Evolutionary conservation across 2,329 filamentous ascomycete genomes (phyloP).

Genomic region (Penicillium polonicum): DNA sequence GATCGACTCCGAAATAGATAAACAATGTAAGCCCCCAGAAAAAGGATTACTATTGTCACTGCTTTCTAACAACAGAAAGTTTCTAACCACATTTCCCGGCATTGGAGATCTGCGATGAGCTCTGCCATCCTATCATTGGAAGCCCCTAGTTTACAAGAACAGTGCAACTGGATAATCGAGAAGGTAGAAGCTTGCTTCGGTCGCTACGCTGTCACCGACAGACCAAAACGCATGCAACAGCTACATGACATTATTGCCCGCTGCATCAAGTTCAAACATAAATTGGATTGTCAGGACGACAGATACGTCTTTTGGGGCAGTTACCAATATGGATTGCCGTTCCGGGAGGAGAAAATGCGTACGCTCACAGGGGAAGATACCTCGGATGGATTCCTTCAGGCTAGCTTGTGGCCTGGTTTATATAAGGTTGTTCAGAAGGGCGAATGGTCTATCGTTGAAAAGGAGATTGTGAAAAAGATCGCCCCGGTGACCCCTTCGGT

Average conservation of each 20-base stretch:
- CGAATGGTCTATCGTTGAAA: conserved; percentile 7
- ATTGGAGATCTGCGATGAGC: conserved; percentile 26
- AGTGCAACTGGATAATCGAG: not conserved
- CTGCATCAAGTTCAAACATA: conserved; percentile 20
- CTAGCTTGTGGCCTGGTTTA: conserved; percentile 16
- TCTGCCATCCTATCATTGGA: conserved; percentile 4
- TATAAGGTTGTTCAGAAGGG: not conserved
- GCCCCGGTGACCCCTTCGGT: too few relatives aligned
- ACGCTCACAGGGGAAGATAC: not conserved
- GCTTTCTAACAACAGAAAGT: conserved; percentile 5
- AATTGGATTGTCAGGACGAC: conserved; percentile 20
- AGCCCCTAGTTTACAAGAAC: not conserved
- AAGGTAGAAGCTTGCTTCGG: conserved; percentile 1
- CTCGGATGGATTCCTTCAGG: not conserved
- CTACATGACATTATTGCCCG: conserved; percentile 9
- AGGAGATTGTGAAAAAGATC: conserved; percentile 9
- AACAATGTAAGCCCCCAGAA: conserved; percentile 8
- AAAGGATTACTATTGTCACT: not conserved
- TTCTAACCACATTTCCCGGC: conserved; percentile 6
- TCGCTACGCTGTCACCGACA: not conserved
- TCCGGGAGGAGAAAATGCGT: conserved; percentile 9
- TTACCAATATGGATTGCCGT: not conserved
- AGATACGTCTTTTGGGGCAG: conserved; percentile 17
- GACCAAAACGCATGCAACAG: not conserved
- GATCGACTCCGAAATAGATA: conserved; percentile 6